Conservation (phyloP, 1,284 basidiomycete species). For the Dichomitus squalens region DNA sequence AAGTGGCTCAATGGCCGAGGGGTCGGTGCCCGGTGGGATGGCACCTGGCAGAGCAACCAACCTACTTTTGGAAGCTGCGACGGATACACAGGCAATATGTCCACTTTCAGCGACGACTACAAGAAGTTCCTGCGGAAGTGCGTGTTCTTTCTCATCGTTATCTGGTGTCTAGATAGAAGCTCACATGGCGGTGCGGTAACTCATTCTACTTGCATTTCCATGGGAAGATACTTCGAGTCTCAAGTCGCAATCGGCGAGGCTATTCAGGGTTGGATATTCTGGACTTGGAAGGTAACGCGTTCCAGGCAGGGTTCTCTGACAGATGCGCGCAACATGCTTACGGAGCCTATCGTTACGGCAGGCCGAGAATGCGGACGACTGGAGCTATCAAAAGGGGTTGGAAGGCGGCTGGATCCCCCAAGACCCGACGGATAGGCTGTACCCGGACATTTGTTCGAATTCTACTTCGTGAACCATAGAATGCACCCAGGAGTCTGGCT, state of each 20-base stretch:
- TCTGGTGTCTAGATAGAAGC: not conserved
- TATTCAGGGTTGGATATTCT: slow-evolving; percentile 80
- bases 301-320: not conserved
- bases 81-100: slow-evolving; percentile 60
- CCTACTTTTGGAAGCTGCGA: slow-evolving; percentile 58
- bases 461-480: not conserved
- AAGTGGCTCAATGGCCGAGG: slow-evolving; percentile 73
- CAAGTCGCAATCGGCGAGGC: slow-evolving; percentile 69
- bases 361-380: slow-evolving; percentile 77
- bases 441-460: slow-evolving; percentile 56
- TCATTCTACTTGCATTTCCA: not conserved
- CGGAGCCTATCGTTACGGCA: slow-evolving; percentile 9
- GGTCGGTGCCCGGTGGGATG: slow-evolving; percentile 75
- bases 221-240: slow-evolving; percentile 72
- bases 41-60: slow-evolving; percentile 44
- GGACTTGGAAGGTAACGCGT: slow-evolving; percentile 75
- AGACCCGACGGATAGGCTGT: slow-evolving; percentile 61
- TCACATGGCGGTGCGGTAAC: not conserved
- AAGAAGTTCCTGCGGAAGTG: slow-evolving; percentile 65
- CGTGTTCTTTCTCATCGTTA: slow-evolving; percentile 26
- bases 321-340: not conserved
- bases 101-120: slow-evolving; percentile 62
- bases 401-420: slow-evolving; percentile 74
- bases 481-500: not conserved
- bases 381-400: slow-evolving; percentile 71